phyloP scores from a whole-genome alignment of 495 filamentous ascomycete species.

The Aspergillus leporis region DNA sequence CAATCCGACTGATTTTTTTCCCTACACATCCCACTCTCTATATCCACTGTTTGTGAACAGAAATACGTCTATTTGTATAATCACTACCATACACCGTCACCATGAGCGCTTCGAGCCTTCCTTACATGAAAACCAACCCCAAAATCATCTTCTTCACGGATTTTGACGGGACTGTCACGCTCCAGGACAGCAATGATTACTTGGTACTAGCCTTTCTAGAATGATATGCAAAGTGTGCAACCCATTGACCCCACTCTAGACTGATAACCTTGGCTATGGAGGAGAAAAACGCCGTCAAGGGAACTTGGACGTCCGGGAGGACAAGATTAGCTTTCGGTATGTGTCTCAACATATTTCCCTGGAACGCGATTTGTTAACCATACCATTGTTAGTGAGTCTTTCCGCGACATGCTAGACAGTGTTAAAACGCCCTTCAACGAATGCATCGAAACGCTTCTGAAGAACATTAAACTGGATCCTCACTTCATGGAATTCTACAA shows the following conservation, averaged over 20 bases:
- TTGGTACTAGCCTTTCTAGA: constrained; percentile 51
- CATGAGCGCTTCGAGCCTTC: constrained; percentile 43
- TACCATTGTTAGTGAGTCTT: constrained; percentile 59
- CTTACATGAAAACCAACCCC: constrained; percentile 62
- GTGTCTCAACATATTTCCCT: not conserved
- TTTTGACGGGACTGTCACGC: constrained; percentile 94
- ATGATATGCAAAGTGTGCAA: not conserved
- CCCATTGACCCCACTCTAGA: constrained; percentile 43
- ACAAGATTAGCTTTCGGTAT: constrained; percentile 69
- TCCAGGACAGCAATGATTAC: constrained; percentile 90
- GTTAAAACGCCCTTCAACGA: constrained; percentile 74
- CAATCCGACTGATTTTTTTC: not conserved
- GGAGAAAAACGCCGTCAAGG: constrained; percentile 58
- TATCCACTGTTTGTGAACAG: not conserved
- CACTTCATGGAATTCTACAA: constrained; percentile 82
- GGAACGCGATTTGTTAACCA: constrained; percentile 4
- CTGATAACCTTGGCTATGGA: constrained; percentile 89
- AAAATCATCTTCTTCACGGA: constrained; percentile 97
- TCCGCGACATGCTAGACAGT: constrained; percentile 84
- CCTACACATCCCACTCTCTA: not conserved
- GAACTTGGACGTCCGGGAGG: constrained; percentile 71
- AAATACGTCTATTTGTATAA: not conserved
- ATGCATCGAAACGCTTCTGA: constrained; percentile 71
- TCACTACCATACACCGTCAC: not conserved
- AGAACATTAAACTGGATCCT: constrained; percentile 86